These are phyloP conservation scores for Lipomyces chichibuensis DNA, from an alignment of 805 yeast species.

Conservation along the genomic window DNA sequence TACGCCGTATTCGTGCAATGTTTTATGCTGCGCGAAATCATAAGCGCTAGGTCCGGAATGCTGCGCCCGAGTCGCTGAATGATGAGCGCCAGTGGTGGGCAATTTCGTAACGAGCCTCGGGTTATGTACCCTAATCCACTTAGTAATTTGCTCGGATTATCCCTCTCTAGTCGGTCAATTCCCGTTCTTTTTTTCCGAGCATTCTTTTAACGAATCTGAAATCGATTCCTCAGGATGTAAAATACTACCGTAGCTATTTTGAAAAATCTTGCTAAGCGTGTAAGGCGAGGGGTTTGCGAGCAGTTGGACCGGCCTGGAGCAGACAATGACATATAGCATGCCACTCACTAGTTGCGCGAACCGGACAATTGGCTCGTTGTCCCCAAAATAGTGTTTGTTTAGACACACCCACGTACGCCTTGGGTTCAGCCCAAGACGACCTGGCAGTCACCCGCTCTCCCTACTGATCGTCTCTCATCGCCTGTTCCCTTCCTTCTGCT, in stretches of 20 bases:
- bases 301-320: no score
- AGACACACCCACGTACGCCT: neutral
- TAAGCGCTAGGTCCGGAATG: neutral
- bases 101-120: no score
- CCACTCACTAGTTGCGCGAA: neutral
- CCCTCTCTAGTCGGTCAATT: neutral
- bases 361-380: neutral
- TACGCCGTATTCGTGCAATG: neutral
- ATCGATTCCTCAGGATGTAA: no score
- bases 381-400: neutral
- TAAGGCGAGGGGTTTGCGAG: neutral
- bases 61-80: neutral
- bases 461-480: neutral
- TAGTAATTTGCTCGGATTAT: neutral
- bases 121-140: neutral
- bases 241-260: neutral
- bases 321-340: neutral
- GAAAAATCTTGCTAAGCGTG: neutral
- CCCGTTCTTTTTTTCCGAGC: no score
- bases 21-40: no score
- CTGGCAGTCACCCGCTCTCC: neutral
- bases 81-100: neutral
- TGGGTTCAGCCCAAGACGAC: neutral
- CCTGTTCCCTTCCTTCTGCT: constrained; percentile 6
- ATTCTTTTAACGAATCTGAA: neutral